Evolutionary conservation across 164 flowering plant species (phyloP), one percentile per base, ranked within the genome.

Genomic region (Aristolochia contorta): DNA sequence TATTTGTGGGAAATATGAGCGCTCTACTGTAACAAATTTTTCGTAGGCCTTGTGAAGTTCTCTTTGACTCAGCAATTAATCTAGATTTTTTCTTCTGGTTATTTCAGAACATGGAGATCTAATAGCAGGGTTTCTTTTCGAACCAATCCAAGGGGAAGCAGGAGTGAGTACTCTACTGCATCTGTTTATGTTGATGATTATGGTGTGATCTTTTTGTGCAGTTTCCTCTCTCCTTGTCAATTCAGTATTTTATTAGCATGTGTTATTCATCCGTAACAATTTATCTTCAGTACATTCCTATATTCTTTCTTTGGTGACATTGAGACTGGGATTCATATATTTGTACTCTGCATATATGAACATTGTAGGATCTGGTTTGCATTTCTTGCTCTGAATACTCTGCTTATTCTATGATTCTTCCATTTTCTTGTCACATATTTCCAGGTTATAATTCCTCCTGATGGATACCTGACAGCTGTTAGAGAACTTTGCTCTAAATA

Each of bases 61-160:
- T 32, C 27, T n/a, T 10, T 59, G 43, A 16, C 4, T 54, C 54
- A 45, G 7, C n/a, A 18, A 22, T 48, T 60, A 46, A 46, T 56
- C 47, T 46, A 5, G 27, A 37, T 6, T 54, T 32, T 12, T 22
- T 50, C 24, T 64, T 23, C 67, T 64, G 21, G 75, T 41, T 19
- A 45, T 33, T 77, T 75, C 93, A 94, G 99, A 83, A 67, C 68
- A 74, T 54, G 97, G 96, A 65, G 83, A 89, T 57, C 72, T 56
- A 54, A 85, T 91, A 43, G 99, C 99, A 67, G 99, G 87, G 65
- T 94, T 91, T 78, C 75, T 94, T 41, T 94, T 94, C 74, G 99
- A 94, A 73, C 99, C 99, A 43, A 94, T 94, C 66, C 99, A 94
- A 78, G 99, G 99, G 56, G 99, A 94, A 76, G 99, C 99, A 48